These are phyloP conservation scores for Eucalyptus pauciflora DNA, from an alignment of 345 rosid genomes.

Conservation along the genomic window DNA sequence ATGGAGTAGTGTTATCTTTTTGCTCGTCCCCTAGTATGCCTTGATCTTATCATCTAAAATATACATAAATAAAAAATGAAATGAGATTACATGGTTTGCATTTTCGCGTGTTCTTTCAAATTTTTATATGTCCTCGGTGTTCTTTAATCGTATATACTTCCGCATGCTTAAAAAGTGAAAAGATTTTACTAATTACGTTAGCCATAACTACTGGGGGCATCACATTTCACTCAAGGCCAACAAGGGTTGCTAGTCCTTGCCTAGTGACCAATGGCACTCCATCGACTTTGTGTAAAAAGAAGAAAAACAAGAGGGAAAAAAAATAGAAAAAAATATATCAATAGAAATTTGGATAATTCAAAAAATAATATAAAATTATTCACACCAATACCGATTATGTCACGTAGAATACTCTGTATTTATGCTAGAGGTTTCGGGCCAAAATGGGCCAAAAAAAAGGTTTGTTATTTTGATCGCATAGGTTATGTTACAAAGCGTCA, in stretches of 20 bases:
- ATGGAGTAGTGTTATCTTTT: too few relatives aligned
- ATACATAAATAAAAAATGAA: too few relatives aligned
- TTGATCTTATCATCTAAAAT: too few relatives aligned
- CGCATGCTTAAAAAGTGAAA: rapidly evolving
- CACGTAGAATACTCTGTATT: rapidly evolving
- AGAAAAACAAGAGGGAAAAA: neutral
- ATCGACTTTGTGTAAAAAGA: rapidly evolving
- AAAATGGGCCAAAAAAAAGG: neutral
- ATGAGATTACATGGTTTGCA: too few relatives aligned
- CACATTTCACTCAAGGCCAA: neutral
- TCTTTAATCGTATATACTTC: too few relatives aligned
- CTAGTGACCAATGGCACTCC: rapidly evolving
- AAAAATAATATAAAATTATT: neutral
- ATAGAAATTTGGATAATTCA: too few relatives aligned
- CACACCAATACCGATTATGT: rapidly evolving
- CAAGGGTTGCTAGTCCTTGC: neutral
- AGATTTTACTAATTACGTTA: too few relatives aligned
- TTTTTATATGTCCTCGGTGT: rapidly evolving
- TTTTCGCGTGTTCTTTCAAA: rapidly evolving
- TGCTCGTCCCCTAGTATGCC: rapidly evolving
- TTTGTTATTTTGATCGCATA: neutral
- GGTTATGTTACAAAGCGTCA: neutral
- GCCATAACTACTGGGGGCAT: too few relatives aligned
- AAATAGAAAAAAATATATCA: too few relatives aligned
- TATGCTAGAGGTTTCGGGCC: neutral